Percentiles rank a stretch among this genome's conserved stretches.
These are phyloP conservation scores for Microdochium nivale DNA, from an alignment of 2,329 filamentous ascomycete genomes.

Conservation along the genomic window DNA sequence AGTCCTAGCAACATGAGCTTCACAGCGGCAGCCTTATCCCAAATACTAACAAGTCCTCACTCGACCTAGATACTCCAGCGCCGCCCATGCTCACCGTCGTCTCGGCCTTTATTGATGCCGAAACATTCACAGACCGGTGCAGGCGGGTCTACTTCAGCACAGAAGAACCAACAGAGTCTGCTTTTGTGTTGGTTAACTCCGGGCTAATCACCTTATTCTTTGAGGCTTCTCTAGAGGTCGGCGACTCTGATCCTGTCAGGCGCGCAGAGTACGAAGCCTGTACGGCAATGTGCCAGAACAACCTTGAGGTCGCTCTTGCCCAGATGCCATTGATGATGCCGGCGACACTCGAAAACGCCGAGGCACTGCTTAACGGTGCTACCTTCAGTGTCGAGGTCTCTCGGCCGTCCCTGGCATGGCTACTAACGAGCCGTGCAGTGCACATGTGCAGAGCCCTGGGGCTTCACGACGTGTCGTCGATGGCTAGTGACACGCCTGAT, in stretches of 20 bases:
- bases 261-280: conserved; percentile 16
- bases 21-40: too few relatives aligned
- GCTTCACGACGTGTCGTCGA: conserved; percentile 19
- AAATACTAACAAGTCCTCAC: background rate
- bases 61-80: conserved; percentile 26
- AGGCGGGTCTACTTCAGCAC: conserved; percentile 40
- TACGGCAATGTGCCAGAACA: conserved; percentile 18
- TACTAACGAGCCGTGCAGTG: conserved; percentile 17
- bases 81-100: conserved; percentile 41
- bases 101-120: conserved; percentile 38
- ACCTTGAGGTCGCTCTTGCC: conserved; percentile 19
- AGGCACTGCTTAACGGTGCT: conserved; percentile 34
- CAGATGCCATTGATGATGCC: conserved; percentile 37
- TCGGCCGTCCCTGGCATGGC: conserved; percentile 20
- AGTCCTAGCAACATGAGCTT: background rate
- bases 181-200: conserved; percentile 31
- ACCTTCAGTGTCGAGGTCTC: conserved; percentile 19
- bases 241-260: conserved; percentile 10
- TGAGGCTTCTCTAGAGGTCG: conserved; percentile 13
- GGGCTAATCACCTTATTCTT: conserved; percentile 23
- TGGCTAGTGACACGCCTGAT: conserved; percentile 13
- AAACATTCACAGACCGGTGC: conserved; percentile 41
- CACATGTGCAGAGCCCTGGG: conserved; percentile 23
- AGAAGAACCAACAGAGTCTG: conserved; percentile 39
- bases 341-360: conserved; percentile 35